Evolutionary conservation across 139 green algal species (phyloP), one percentile per base, ranked within the genome.

Genomic region (Picochlorum sp.): DNA sequence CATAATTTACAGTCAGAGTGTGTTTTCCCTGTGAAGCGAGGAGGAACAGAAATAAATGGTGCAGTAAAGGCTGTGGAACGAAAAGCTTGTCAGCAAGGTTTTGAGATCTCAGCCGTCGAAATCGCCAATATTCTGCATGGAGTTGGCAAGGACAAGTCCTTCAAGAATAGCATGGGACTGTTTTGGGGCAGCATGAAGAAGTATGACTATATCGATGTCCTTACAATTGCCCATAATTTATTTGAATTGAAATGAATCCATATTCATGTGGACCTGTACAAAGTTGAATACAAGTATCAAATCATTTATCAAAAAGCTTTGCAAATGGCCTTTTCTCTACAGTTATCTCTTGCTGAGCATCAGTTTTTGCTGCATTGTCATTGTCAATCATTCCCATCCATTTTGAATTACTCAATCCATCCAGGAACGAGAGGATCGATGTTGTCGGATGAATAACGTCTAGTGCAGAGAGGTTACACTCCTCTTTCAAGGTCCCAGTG

Each of bases 81-180:
- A 41, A 41, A 41, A 41, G 34, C 18, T 54, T 54, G 11, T 13
- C 51, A 62, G 23, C 49, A 26, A 9, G 63, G 31, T 14, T 30
- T 45, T 6, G 4, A 23, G n/a, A 54, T 77, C 45, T 31, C 37
- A 0, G 44, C 51, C 1, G 34, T 76, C 10, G 75, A 73, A 2
- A 61, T 90, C 2, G 85, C 86, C 2, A 68, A 84, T 20, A 75
- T 92, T 18, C 56, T 92, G 51, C 82, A 88, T 24, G 87, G 86
- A 1, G 56, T 92, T n/a, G 63, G 76, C 13, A 57, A 57, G 13
- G 90, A 81, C 80, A 55, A 56, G 63, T 85, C 84, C 59, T 60
- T 57, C 44, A 54, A 9, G 47, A 54, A 21, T 54, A 20, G 10
- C 47, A 69, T 72, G 64, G 70, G 62, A 62, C 65, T 65, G 7